Evolutionary conservation across 1,284 basidiomycete genomes (phyloP), one percentile per base, ranked within the genome.

Genomic region (Vanrija sp.): DNA sequence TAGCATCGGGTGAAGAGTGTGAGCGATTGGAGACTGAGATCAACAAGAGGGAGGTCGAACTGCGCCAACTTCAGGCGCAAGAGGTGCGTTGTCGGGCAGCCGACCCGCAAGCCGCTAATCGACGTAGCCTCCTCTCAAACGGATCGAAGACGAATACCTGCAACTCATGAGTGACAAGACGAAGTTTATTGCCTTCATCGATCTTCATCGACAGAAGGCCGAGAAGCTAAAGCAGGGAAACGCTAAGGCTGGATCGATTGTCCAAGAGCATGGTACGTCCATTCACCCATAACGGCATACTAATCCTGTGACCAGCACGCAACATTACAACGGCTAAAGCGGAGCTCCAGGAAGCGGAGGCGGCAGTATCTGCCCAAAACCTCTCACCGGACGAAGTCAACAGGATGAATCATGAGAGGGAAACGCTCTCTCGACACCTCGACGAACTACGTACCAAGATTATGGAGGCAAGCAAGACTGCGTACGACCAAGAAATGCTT

Each of bases 331-430:
- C 26, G 0, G 50, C 57, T 1, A 64, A 65, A 5, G 18, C 75
- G 29, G 87, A 91, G 63, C 82, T 86, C 56, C 78, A 78, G n/a
- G 81, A 81, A 54, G 79, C 90, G 23, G 75, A 79, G 9, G 80
- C 82, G 1, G 82, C 88, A 12, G 88, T 94, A 19, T 84, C 85
- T 64, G 83, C 80, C 39, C 91, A 94, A 72, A 92, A 93, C 68
- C 81, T 94, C 29, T 83, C 86, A 1, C 86, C 86, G 0, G 89
- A 92, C 69, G 90, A 94, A 75, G 89, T 91, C 43, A 78, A 83
- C 47, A 84, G 85, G 38, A 93, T 94, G 90, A 92, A 86, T 63
- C 85, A 84, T 15, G 89, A 92, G 62, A 86, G 89, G 61, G 88
- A 91, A 65, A 83, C 79, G 19, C 79, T 94, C 21, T 51, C 78